Percentiles rank a stretch among this genome's conserved stretches.
phyloP scores from a whole-genome alignment of 768 basidiomycete genomes.

The Kwoniella bestiolae region DNA sequence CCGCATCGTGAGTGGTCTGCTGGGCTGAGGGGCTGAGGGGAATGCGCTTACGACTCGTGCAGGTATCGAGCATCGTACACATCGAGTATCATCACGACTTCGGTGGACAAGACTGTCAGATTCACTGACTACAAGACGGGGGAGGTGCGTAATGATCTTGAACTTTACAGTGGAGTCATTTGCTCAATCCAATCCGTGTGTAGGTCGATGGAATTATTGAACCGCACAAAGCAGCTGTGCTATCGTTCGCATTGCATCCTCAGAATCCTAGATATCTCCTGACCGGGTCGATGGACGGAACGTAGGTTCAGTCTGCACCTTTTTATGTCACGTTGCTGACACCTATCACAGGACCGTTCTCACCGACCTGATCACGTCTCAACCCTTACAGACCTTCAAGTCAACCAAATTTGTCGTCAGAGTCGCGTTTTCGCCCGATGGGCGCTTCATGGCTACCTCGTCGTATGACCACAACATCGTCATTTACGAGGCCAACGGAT shows the following conservation, averaged over 20 bases:
- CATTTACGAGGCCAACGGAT: constrained; percentile 35
- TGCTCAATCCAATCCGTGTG: neutral
- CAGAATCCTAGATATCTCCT: constrained; percentile 46
- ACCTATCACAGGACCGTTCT: constrained; percentile 37
- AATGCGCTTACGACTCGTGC: neutral
- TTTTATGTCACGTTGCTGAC: neutral
- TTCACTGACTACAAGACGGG: constrained; percentile 45
- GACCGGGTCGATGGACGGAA: constrained; percentile 55
- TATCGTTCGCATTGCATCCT: constrained; percentile 50
- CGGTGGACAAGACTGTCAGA: constrained; percentile 53
- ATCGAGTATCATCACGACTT: constrained; percentile 43
- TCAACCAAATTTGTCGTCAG: constrained; percentile 52
- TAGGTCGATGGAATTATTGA: constrained; percentile 49
- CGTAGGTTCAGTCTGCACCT: constrained; percentile 37
- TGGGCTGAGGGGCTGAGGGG: neutral
- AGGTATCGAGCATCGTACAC: constrained; percentile 38
- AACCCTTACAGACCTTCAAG: constrained; percentile 48
- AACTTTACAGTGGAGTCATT: no score
- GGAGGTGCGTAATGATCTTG: constrained; percentile 48
- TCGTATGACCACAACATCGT: constrained; percentile 52
- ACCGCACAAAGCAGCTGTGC: constrained; percentile 51
- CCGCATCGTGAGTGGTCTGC: constrained; percentile 42
- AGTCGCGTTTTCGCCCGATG: constrained; percentile 46
- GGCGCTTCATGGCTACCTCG: constrained; percentile 48
- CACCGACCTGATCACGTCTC: constrained; percentile 51